These are phyloP conservation scores for Niebla homalea DNA, from an alignment of 495 filamentous ascomycete genomes.

Conservation along the genomic window DNA sequence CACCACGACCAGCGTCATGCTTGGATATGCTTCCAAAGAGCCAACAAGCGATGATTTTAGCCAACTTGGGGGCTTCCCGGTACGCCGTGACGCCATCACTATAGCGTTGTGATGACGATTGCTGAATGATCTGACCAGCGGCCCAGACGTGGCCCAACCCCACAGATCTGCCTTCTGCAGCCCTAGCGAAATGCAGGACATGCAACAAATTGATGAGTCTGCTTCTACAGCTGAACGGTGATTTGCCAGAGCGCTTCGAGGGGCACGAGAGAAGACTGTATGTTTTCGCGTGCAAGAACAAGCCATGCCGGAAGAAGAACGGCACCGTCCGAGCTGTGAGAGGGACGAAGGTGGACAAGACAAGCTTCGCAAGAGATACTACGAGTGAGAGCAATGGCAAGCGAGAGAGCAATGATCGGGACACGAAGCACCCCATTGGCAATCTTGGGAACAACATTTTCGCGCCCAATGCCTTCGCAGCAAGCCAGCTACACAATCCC, in stretches of 20 bases:
- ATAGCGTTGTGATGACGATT: neutral
- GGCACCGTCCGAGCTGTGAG: conserved; percentile 66
- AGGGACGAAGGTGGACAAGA: conserved; percentile 39
- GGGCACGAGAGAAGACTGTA: conserved; percentile 78
- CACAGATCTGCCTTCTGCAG: conserved; percentile 54
- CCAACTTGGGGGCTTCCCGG: conserved; percentile 76
- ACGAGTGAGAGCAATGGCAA: conserved; percentile 17
- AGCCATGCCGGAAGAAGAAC: conserved; percentile 68
- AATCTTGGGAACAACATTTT: conserved; percentile 47
- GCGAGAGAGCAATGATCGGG: conserved; percentile 6
- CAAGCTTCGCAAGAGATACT: conserved; percentile 8
- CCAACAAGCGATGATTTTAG: conserved; percentile 74
- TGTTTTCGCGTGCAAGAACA: conserved; percentile 64
- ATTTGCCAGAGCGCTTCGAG: conserved; percentile 73
- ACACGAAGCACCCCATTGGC: conserved; percentile 7
- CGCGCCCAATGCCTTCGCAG: conserved; percentile 28
- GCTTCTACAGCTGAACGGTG: conserved; percentile 82
- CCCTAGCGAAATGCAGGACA: conserved; percentile 73
- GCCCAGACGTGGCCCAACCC: conserved; percentile 68
- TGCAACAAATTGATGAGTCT: conserved; percentile 77
- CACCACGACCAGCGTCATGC: conserved; percentile 76
- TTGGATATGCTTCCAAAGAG: conserved; percentile 80
- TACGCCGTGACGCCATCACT: conserved; percentile 31
- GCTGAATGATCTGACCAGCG: conserved; percentile 5
- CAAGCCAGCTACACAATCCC: conserved; percentile 10